Evolutionary conservation across 2,329 filamentous ascomycete species (phyloP), one percentile per base, ranked within the genome.

Genomic region (Neonectria neomacrospora): DNA sequence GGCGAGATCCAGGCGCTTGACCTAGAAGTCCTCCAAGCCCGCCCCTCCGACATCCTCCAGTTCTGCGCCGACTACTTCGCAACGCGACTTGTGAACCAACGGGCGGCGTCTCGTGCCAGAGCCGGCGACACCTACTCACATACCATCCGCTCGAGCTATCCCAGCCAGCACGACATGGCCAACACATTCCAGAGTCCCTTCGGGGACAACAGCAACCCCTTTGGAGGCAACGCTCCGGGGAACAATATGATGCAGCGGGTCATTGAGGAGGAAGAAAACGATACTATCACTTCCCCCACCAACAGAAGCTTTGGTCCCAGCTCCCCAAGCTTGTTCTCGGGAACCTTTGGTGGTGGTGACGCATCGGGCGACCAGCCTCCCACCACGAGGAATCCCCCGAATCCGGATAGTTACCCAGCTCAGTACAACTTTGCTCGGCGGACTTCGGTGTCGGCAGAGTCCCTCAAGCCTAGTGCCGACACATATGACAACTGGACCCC

Each of bases 371-470:
- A 87, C 45, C 71, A 75, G 20, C 82, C 82, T 20, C 80, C 82
- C 14, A 80, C 82, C 63, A 74, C 82, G 71, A 76, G 84, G 76
- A 79, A 78, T 71, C 77, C 83, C 22, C 84, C 85, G 61, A 86
- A 87, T 64, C 81, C 86, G 41, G 89, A 92, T 69, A 89, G 88
- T 72, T 93, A 97, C 75, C 96, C 96, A 59, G 91, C 88, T 71
- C 94, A 98, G 78, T 98, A 97, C 82, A 97, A 97, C 78, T 90
- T 97, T 80, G 92, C 89, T 72, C 91, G 96, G 67, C 92, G 96
- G 73, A 97, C 94, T 41, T 98, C 96, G 3, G 96, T 99, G 56
- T 98, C 96, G 42, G 96, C 96, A 54, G 96, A 99, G 80, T 97
- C 95, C 2, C 85, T 98, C 74, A 97, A 97, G 79, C 96, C 96